Percentiles rank a stretch among this genome's conserved stretches.
phyloP scores from a whole-genome alignment of 2,329 filamentous ascomycete genomes.

The Alternaria burnsii region DNA sequence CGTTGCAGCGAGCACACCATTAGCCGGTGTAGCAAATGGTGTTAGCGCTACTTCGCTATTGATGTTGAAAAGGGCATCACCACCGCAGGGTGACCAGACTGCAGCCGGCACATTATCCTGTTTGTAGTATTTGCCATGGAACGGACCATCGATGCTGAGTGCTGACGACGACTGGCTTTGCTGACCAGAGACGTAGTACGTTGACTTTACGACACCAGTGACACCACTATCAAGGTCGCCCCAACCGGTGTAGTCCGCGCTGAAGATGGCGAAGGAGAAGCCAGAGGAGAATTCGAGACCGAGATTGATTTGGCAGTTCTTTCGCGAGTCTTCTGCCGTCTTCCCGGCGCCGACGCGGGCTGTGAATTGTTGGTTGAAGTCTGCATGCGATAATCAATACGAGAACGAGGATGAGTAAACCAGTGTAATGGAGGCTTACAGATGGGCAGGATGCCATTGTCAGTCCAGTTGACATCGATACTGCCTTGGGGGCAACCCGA shows the following conservation, averaged over 20 bases:
- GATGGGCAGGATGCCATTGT: slow-evolving; percentile 43
- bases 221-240: slow-evolving; percentile 48
- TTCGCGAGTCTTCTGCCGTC: slow-evolving; percentile 40
- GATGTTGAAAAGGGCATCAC: slow-evolving; percentile 41
- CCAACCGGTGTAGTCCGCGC: slow-evolving; percentile 48
- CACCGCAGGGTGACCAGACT: slow-evolving; percentile 44
- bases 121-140: slow-evolving; percentile 55
- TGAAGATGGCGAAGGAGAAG: slow-evolving; percentile 48
- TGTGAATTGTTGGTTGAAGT: slow-evolving; percentile 45
- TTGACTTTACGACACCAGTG: slow-evolving; percentile 44
- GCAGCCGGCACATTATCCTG: slow-evolving; percentile 49
- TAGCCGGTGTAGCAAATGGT: slow-evolving; percentile 27
- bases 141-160: slow-evolving; percentile 52
- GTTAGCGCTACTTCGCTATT: slow-evolving; percentile 43
- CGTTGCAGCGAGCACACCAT: slow-evolving; percentile 37
- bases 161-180: slow-evolving; percentile 34
- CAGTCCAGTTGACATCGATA: slow-evolving; percentile 45
- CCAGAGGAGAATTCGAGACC: slow-evolving; percentile 46
- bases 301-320: slow-evolving; percentile 52
- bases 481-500: slow-evolving; percentile 49
- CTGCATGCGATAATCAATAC: slow-evolving; percentile 19
- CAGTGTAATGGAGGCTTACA: slow-evolving; percentile 24
- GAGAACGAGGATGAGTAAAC: neutral
- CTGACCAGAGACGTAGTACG: slow-evolving; percentile 50
- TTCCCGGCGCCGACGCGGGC: slow-evolving; percentile 39